Conservation (phyloP, 225 moss, liverwort and hornwort genomes). For the Ulota crispa region DNA sequence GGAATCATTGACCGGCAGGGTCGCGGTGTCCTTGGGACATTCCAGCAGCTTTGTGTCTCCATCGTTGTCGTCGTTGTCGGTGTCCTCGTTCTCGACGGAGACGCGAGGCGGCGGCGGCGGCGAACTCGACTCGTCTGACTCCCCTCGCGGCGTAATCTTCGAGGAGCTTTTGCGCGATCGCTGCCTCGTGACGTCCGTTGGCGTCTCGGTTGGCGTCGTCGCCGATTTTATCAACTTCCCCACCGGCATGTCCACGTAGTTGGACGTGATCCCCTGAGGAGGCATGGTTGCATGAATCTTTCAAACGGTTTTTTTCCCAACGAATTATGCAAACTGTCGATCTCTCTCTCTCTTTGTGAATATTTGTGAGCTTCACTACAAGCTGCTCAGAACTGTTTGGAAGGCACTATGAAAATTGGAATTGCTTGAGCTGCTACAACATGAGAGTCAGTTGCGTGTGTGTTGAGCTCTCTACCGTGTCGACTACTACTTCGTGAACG, state of each 20-base stretch:
- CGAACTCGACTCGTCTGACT: neutral
- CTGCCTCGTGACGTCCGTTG: constrained; percentile 10
- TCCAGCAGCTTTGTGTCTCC: neutral
- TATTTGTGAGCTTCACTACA: neutral
- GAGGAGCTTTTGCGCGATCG: constrained; percentile 26
- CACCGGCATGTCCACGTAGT: constrained; percentile 31
- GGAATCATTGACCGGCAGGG: neutral
- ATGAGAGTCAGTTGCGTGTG: neutral
- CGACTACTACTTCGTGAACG: neutral
- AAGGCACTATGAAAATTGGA: neutral
- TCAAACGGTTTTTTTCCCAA: neutral
- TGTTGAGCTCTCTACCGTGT: neutral
- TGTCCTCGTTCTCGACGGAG: neutral
- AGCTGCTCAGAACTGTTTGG: neutral
- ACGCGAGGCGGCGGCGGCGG: neutral
- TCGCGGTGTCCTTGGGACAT: no score
- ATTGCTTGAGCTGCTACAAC: neutral
- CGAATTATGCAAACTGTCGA: neutral
- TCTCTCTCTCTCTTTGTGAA: neutral
- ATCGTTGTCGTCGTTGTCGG: neutral
- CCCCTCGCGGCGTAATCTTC: constrained; percentile 17
- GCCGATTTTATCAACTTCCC: constrained; percentile 16
- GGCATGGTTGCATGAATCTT: constrained; percentile 29
- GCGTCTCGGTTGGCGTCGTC: neutral
- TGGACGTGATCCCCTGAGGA: constrained; percentile 33